Evolutionary conservation across 2,329 filamentous ascomycete species (phyloP), one percentile per base, ranked within the genome.

Genomic region (Aspergillus candidus): DNA sequence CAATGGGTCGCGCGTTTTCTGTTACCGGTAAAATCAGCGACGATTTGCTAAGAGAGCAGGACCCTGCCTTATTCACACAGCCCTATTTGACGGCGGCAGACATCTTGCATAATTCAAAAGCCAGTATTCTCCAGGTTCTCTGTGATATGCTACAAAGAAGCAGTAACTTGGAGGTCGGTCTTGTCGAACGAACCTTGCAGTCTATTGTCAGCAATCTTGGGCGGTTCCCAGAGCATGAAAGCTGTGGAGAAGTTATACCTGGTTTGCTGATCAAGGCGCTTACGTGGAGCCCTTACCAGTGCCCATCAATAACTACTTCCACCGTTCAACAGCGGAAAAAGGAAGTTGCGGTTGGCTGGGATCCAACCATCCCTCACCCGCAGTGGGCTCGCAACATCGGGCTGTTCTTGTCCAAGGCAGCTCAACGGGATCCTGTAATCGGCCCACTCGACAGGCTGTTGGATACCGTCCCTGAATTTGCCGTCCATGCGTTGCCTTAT

Each of bases 1-100:
- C 90, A 2, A 73, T 97, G 35, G 93, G 94, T 6, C 80, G 88
- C 60, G 83, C 88, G 0, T 97, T 90, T 66, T 82, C 84, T 32
- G 78, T 86, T 12, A 86, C 82, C 22, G 89, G 89, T 2, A 73
- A 80, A 43, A 52, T 82, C 72, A 55, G 68, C 64, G 50, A 74
- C 65, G 55, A 66, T 68, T 42, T 74, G 67, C 38, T 72, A 60
- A 53, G 74, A 45, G 67, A 73, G 41, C 67, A 70, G 35, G 59
- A 63, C 17, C 48, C 55, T 14, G 46, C 41, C 2, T 38, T 66
- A 1, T 62, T 65, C 27, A 38, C 56, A 15, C 40, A 43, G 4
- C 35, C 41, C 6, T 38, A 34, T 8, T 45, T 32, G 32, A 51
- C 48, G 3, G 29, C 18, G 2, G 36, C 48, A 12, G 49, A 52